Evolutionary conservation across 805 yeast species (phyloP).

Genomic region (Kazachstania kunashirensis): DNA sequence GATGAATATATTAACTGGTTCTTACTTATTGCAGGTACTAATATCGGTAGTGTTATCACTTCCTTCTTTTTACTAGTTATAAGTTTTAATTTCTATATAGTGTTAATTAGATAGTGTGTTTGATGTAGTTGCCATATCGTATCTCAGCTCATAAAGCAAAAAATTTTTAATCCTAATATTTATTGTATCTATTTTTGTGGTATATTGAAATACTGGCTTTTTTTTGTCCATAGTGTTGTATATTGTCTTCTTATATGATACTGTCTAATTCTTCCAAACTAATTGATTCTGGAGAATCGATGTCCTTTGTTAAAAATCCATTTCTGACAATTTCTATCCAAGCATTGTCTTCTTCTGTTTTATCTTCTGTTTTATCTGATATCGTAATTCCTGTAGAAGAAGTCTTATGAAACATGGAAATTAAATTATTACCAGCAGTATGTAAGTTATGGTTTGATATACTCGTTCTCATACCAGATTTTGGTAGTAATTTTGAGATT

Average conservation of each 20-base stretch:
- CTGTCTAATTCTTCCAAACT: slow-evolving; percentile 60
- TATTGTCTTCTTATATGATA: slow-evolving; percentile 21
- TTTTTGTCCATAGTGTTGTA: too few species aligned
- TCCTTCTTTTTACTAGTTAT: too few species aligned
- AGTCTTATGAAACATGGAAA: slow-evolving; percentile 48
- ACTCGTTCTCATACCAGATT: slow-evolving; percentile 8
- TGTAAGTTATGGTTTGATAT: neutral
- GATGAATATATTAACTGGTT: too few species aligned
- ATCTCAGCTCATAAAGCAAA: too few species aligned
- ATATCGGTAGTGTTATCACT: too few species aligned
- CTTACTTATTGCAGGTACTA: too few species aligned
- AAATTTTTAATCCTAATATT: too few species aligned
- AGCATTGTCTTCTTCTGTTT: neutral
- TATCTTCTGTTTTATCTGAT: neutral
- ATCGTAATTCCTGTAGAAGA: slow-evolving; percentile 17
- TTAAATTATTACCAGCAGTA: neutral
- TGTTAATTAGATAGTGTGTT: too few species aligned
- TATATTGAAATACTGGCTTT: too few species aligned
- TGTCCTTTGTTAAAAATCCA: slow-evolving; percentile 70
- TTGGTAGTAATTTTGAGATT: slow-evolving; percentile 44
- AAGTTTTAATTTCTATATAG: too few species aligned
- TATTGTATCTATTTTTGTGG: too few species aligned
- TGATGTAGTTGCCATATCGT: too few species aligned
- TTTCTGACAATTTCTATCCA: slow-evolving; percentile 69
- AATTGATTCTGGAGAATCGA: slow-evolving; percentile 69